phyloP scores from a whole-genome alignment of 2,329 filamentous ascomycete species.

The Epicoccum sorghinum region DNA sequence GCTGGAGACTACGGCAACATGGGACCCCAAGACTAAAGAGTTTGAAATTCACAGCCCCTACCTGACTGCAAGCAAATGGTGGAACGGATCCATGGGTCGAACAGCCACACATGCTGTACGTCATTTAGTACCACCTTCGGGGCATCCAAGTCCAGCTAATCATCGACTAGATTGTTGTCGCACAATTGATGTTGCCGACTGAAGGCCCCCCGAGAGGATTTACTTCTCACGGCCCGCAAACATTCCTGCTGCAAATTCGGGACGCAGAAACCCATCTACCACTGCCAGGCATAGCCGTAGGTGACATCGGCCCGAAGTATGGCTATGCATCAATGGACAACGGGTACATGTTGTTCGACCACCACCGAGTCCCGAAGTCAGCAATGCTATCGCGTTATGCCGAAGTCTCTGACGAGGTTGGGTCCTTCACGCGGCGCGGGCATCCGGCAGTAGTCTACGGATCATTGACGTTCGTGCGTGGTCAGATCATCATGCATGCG shows the following conservation, averaged over 20 bases:
- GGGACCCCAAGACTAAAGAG: conserved; percentile 53
- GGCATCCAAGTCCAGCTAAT: conserved; percentile 9
- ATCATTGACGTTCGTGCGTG: conserved; percentile 56
- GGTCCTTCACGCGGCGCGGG: conserved; percentile 53
- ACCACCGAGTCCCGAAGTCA: conserved; percentile 54
- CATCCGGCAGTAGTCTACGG: conserved; percentile 59
- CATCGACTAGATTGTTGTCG: conserved; percentile 54
- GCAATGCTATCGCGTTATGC: conserved; percentile 59
- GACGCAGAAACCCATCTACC: conserved; percentile 56
- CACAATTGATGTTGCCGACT: conserved; percentile 55
- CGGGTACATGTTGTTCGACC: conserved; percentile 60
- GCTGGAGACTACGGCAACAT: conserved; percentile 56
- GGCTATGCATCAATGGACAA: conserved; percentile 61
- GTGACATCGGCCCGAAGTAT: conserved; percentile 63
- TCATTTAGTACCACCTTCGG: conserved; percentile 13
- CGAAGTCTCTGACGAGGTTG: conserved; percentile 54
- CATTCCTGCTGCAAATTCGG: conserved; percentile 60
- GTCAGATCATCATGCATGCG: conserved; percentile 57
- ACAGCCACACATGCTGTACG: conserved; percentile 59
- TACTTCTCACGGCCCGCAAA: conserved; percentile 57
- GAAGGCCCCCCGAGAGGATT: conserved; percentile 38
- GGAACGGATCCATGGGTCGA: conserved; percentile 60
- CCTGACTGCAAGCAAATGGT: conserved; percentile 61
- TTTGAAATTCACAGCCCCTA: conserved; percentile 60
- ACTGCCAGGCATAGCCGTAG: conserved; percentile 56